Evolutionary conservation across 2,329 filamentous ascomycete genomes (phyloP), one percentile per base, ranked within the genome.

Genomic region (Colletotrichum siamense): DNA sequence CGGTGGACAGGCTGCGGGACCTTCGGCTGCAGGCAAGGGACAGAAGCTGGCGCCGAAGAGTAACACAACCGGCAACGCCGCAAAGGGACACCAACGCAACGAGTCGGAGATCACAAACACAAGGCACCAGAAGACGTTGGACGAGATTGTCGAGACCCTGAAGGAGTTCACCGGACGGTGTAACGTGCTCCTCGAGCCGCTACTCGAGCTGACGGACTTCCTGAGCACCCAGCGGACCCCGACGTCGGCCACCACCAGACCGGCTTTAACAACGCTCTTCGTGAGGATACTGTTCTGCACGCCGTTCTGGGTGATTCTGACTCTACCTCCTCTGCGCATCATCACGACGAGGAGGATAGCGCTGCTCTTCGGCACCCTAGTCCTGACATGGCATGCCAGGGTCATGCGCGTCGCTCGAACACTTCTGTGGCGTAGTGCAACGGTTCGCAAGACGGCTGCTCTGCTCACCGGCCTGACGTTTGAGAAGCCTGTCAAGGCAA

Each of bases 91-190:
- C 78, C 83, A 85, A 71, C 83, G 87, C n/a, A 86, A 85, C 24
- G 82, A 85, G 44, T 90, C 89, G 10, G 95, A 95, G 80, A 82
- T 86, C 18, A 91, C 90, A 8, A 92, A 90, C 77, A 94, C 93
- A 57, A 93, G 94, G 76, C 95, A 97, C 81, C 95, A 98, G 81
- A 98, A 98, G 88, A 98, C 96, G 67, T 86, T 99, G 69, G 97
- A 99, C 83, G 97, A 99, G 86, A 99, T 99, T 77, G 95, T 99
- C 73, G 96, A 99, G 80, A 98, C 95, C 0, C 87, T 99, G 61
- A 95, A 96, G 83, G 93, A 96, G 79, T 95, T 99, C 80, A 99
- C 96, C 0, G 94, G 94, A 7, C 91, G 97, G 65, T 98, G 97
- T 85, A 98, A 98, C 84, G 94, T 98, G 69, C 88, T 99, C 22